Evolutionary conservation across 441 rosid genomes (phyloP).

Genomic region (Adansonia madagascariensis): DNA sequence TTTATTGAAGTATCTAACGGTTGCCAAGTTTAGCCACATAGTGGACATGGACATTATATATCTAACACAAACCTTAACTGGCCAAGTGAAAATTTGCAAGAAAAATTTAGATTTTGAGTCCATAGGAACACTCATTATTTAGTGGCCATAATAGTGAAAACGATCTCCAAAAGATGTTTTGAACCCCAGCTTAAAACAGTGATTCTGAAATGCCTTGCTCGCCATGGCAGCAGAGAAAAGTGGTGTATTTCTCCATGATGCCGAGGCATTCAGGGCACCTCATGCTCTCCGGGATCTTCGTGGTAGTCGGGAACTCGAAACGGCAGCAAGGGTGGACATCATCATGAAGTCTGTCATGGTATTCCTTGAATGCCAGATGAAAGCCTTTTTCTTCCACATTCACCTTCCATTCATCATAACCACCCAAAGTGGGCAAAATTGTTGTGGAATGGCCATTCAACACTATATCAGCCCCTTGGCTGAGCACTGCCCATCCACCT

Average conservation of each 20-base stretch:
- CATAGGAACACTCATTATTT: slow-evolving; percentile 10
- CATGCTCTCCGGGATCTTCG: slow-evolving; percentile 52
- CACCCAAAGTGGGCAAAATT: slow-evolving; percentile 40
- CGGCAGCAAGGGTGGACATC: slow-evolving; percentile 53
- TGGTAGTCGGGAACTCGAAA: slow-evolving; percentile 56
- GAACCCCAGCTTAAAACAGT: not conserved
- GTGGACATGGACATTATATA: not conserved
- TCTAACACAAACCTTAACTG: slow-evolving; percentile 1
- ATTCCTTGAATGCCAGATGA: slow-evolving; percentile 49
- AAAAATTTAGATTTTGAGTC: not conserved
- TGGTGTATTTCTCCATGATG: slow-evolving; percentile 56
- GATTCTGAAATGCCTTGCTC: slow-evolving; percentile 30
- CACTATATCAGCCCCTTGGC: slow-evolving; percentile 48
- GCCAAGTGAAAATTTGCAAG: not conserved
- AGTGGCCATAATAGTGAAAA: not conserved
- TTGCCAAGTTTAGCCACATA: not conserved
- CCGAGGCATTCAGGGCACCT: slow-evolving; percentile 66
- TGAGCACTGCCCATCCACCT: slow-evolving; percentile 64
- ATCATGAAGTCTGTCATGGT: slow-evolving; percentile 45
- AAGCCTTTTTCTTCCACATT: slow-evolving; percentile 50
- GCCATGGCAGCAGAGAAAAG: slow-evolving; percentile 69
- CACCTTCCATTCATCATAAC: slow-evolving; percentile 13
- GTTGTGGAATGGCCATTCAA: slow-evolving; percentile 45
- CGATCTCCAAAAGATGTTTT: not conserved
- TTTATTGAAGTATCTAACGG: not conserved